Evolutionary conservation across 306 rosid species (phyloP).

Genomic region (Dryas drummondii): DNA sequence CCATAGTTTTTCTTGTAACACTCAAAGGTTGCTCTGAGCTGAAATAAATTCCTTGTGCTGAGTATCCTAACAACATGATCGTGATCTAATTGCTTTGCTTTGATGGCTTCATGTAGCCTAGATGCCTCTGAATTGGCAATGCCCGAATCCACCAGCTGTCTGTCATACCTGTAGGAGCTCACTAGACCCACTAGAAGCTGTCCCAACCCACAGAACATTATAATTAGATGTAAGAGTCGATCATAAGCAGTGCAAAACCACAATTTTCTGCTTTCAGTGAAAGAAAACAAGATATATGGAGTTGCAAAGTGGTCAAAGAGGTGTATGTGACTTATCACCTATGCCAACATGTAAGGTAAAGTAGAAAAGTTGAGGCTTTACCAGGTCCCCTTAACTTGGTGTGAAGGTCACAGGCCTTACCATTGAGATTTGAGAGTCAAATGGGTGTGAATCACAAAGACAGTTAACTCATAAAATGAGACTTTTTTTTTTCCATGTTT

Average conservation of each 20-base stretch:
- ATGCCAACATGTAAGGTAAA: not conserved
- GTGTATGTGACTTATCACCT: not conserved
- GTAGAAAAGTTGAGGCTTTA: not conserved
- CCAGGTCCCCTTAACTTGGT: no score
- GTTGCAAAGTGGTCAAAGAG: not conserved
- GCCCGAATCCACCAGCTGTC: conserved; percentile 49
- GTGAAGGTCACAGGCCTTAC: no score
- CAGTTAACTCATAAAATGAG: not conserved
- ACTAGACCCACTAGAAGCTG: conserved; percentile 79
- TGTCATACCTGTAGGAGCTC: conserved; percentile 78
- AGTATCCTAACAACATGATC: conserved; percentile 65
- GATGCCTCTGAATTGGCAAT: conserved; percentile 62
- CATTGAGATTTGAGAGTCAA: no score
- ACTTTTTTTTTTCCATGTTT: not conserved
- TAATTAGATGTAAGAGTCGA: conserved; percentile 1
- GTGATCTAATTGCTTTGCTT: conserved; percentile 53
- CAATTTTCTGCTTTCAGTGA: not conserved
- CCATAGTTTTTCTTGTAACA: conserved; percentile 61
- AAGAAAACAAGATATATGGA: not conserved
- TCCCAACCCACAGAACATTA: conserved; percentile 20
- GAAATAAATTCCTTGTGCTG: conserved; percentile 78
- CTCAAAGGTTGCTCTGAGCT: conserved; percentile 75
- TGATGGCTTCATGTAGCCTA: conserved; percentile 62
- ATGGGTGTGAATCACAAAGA: no score
- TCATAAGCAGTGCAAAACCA: not conserved